Base-by-base conservation (phyloP, 441 rosid genomes). In the Bruguiera hainesii region DNA sequence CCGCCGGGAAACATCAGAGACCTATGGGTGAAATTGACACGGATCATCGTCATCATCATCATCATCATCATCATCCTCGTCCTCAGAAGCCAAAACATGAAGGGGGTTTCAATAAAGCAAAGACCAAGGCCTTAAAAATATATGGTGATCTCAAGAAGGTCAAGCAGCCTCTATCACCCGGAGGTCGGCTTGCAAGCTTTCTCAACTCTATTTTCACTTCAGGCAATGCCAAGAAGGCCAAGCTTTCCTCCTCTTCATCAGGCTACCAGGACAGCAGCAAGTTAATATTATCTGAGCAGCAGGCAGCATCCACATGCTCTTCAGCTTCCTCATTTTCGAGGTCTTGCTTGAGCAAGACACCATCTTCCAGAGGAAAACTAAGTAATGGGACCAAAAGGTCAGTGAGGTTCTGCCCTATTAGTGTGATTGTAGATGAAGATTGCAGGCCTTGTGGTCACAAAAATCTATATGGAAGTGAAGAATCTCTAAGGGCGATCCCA, bases 121-220 rank as follows among this genome's bases (percentile, higher is more conserved):
- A 86, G 78, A 80, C 82, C 19, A 85, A 86, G 75, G 89, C 91
- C 0, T 20, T 73, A 56, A 89, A 87, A 69, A 83, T 89, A 65
- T 83, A 86, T 53, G 72, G 82, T 20, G 82, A 89, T 67, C 75
- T 80, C 20, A 93, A 85, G 85, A 89, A 89, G 68, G 85, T 79
- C 46, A 89, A 90, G 76, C 90, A 86, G 57, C 98, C 99, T 28
- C 86, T 93, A 75, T 94, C 99, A 4, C 98, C 99, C 0, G 97
- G 85, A 0, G 91, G 95, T 26, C 67, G 91, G 9, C 83, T 94
- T 50, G 88, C 94, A 0, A 90, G 73, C 72, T 94, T 94, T 79
- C 74, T 94, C 26, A 91, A 91, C 66, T 89, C 99, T 3, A 74
- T 93, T 56, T 91, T 93, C 78, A 70, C 85, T 39, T 7, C 86